Conservation (phyloP, 805 yeast species). For the Candida maris region DNA sequence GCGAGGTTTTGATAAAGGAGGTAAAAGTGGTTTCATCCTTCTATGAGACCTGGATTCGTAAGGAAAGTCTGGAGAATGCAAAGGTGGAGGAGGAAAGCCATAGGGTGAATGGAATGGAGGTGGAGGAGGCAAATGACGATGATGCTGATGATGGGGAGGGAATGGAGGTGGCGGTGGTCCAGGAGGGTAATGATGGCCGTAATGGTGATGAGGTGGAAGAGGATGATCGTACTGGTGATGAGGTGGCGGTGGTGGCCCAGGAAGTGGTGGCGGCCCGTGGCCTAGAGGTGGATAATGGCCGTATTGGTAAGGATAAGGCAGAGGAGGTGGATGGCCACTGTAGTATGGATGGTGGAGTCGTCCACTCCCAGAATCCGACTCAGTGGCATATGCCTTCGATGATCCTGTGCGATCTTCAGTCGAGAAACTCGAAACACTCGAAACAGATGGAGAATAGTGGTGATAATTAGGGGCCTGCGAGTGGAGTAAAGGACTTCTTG, state of each 20-base stretch:
- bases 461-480: too few species aligned
- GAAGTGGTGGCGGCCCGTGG: slow-evolving; percentile 2
- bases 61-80: slow-evolving; percentile 3
- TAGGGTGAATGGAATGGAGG: slow-evolving; percentile 25
- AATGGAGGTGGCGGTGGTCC: slow-evolving; percentile 28
- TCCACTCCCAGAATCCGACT: too few species aligned
- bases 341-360: slow-evolving; percentile 8
- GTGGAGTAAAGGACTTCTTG: too few species aligned
- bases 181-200: slow-evolving; percentile 14
- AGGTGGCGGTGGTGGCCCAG: slow-evolving; percentile 1
- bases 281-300: slow-evolving; percentile 3
- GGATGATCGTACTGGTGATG: slow-evolving; percentile 7
- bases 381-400: too few species aligned
- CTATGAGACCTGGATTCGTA: slow-evolving; percentile 4
- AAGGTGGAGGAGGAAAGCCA: slow-evolving; percentile 21
- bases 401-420: too few species aligned
- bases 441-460: too few species aligned
- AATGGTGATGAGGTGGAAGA: slow-evolving; percentile 16
- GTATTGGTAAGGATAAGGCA: slow-evolving; percentile 4
- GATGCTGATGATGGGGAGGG: slow-evolving; percentile 12
- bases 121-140: slow-evolving; percentile 17
- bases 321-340: slow-evolving; percentile 6
- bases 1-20: slow-evolving; percentile 7
- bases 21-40: slow-evolving; percentile 6
- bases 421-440: too few species aligned